Conservation (phyloP, 306 rosid species). For the Delonix regia region DNA sequence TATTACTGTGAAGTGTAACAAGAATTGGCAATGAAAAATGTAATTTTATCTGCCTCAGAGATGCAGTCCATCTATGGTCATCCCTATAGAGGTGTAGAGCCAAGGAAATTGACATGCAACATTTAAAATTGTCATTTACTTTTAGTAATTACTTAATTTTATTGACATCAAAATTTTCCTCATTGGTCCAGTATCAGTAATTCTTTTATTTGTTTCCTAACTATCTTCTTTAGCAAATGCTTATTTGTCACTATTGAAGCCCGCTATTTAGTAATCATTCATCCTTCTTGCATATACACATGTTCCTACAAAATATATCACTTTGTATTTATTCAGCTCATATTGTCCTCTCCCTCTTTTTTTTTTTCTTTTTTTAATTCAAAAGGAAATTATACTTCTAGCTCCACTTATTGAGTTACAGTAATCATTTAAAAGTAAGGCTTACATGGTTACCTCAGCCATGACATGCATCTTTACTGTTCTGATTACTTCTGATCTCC, state of each 20-base stretch:
- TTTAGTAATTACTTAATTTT: background rate
- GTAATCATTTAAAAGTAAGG: slow-evolving; percentile 2
- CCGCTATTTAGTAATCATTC: background rate
- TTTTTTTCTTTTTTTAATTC: too few species aligned
- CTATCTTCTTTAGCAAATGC: background rate
- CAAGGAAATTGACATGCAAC: background rate
- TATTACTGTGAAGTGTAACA: background rate
- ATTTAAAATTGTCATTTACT: background rate
- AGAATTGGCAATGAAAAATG: background rate
- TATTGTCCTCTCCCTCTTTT: background rate
- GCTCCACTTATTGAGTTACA: background rate
- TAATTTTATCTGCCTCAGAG: background rate
- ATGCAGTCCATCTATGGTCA: background rate
- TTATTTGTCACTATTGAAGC: background rate
- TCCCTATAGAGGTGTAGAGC: background rate
- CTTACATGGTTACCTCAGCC: slow-evolving; percentile 23
- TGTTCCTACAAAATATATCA: background rate
- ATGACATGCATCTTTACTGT: slow-evolving; percentile 8
- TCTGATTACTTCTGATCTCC: background rate
- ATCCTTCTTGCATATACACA: background rate
- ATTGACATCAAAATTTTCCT: background rate
- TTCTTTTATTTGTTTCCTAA: background rate
- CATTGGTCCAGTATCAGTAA: background rate
- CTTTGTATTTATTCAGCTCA: background rate
- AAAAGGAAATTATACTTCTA: background rate